Base-by-base conservation (phyloP, 805 yeast species). In the Yarrowia bubula region DNA sequence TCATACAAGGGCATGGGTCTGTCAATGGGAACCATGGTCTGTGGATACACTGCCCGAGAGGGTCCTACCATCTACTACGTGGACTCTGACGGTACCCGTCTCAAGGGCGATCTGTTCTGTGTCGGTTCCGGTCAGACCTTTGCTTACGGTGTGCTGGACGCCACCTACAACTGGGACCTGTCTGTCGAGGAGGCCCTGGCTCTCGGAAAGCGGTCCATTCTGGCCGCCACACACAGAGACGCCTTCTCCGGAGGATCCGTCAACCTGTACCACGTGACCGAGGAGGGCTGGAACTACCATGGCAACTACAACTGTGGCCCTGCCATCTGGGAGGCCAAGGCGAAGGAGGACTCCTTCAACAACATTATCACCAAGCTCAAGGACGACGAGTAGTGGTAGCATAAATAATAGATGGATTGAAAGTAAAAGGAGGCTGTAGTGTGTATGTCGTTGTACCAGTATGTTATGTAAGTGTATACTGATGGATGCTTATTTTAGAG, bases 91-190 rank as follows among this genome's bases (percentile, higher is more conserved):
- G 99, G 99, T 63, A 89, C 98, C 4, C 86, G 99, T 78, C 81
- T 95, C 73, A 87, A 90, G 75, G 99, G 99, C 65, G 97, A 93
- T 74, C 71, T 92, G 69, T 95, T 95, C 78, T 91, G 97, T 81
- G 99, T 95, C 37, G 99, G 99, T 53, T 93, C 98, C 1, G 99
- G 99, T 78, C 99, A 95, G 80, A 95, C 99, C 1, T 95, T 95
- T 78, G 99, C 99, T 9, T 95, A 95, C 74, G 99, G 99, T 82
- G 99, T 95, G 22, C 81, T 95, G 69, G 99, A 95, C 76, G 85
- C 96, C 38, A 92, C 90, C 71, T 90, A 91, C 78, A 84, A 83
- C 71, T 92, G 97, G 97, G 98, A 95, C 73, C 78, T 95, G 68
- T 75, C 90, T 1, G 93, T 90, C 3, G 98, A 95, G 68, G 98